Evolutionary conservation across 2,329 filamentous ascomycete genomes (phyloP), one percentile per base, ranked within the genome.

Genomic region (Ophiostoma tasmaniense): DNA sequence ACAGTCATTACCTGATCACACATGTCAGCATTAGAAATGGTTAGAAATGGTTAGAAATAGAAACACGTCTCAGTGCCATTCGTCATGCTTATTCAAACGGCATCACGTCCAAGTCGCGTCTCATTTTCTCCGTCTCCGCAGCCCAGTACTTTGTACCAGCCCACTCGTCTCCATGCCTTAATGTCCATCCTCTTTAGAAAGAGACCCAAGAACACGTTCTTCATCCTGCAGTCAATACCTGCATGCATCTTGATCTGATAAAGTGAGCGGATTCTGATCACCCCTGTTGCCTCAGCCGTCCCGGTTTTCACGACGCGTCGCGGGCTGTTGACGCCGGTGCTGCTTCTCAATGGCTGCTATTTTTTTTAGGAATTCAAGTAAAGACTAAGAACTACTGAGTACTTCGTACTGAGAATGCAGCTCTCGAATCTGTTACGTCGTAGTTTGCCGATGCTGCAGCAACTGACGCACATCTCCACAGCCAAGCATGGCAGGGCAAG

Each of bases 231-330:
- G 13, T 39, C 8, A 13, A 13, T 14, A 5, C 13, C 59, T 28
- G n/a, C 39, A 50, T 67, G 67, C 65, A 70, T 37, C 30, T 69
- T 62, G 65, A 70, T 70, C 69, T 70, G 69, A 70, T 70, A 70
- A 70, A 61, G 22, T 14, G 66, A 50, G 59, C 42, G 28, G 65
- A 67, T 61, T n/a, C 11, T 25, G n/a, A 55, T 22, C 59, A 35
- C 30, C 66, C 30, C 30, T 64, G 30, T 55, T 11, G 50, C 50
- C 50, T 22, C 50, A 55, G 62, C 62, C 33, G 35, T 45, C 64
- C 64, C 64, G 14, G 33, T 65, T 65, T 65, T 28, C 33, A 45
- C 28, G 64, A 42, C 64, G 35, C 64, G 37, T 65, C 64, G 64
- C 11, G n/a, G 50, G 52, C 59, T 66, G 55, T 70, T 66, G 64